Percentiles rank a stretch among this genome's conserved stretches.
These are phyloP conservation scores for Tetragonia tetragonoides DNA, from an alignment of 148 eudicot species.

Conservation along the genomic window DNA sequence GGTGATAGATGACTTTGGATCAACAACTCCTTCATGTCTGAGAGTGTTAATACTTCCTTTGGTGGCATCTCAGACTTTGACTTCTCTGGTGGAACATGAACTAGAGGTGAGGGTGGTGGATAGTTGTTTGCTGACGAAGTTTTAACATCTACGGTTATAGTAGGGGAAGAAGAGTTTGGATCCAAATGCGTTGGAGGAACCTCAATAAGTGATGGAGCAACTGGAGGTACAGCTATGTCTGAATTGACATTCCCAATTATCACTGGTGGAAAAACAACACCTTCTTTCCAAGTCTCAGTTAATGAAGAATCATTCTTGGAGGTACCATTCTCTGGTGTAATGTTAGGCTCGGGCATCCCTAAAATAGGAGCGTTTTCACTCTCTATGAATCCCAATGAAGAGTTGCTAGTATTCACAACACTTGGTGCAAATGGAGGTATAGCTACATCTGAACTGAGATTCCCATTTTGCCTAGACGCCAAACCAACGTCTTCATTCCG, in stretches of 20 bases:
- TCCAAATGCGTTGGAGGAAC: neutral
- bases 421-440: neutral
- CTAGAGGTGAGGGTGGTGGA: conserved; percentile 4
- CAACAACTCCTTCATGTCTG: conserved; percentile 53
- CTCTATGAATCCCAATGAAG: neutral
- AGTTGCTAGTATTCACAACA: neutral
- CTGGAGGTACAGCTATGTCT: neutral
- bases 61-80: conserved; percentile 11
- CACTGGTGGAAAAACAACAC: neutral
- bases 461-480: neutral
- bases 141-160: neutral
- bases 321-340: too few relatives aligned
- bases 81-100: neutral
- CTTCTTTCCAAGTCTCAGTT: neutral
- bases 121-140: neutral
- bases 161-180: neutral
- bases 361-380: too few relatives aligned
- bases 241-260: neutral
- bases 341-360: too few relatives aligned
- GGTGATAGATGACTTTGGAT: conserved; percentile 33
- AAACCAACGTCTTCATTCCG: neutral
- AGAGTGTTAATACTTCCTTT: conserved; percentile 36
- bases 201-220: neutral
- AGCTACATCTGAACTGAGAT: neutral
- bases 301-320: too few relatives aligned